Base-by-base conservation (phyloP, 768 basidiomycete species). In the Gelatoporia subvermispora region DNA sequence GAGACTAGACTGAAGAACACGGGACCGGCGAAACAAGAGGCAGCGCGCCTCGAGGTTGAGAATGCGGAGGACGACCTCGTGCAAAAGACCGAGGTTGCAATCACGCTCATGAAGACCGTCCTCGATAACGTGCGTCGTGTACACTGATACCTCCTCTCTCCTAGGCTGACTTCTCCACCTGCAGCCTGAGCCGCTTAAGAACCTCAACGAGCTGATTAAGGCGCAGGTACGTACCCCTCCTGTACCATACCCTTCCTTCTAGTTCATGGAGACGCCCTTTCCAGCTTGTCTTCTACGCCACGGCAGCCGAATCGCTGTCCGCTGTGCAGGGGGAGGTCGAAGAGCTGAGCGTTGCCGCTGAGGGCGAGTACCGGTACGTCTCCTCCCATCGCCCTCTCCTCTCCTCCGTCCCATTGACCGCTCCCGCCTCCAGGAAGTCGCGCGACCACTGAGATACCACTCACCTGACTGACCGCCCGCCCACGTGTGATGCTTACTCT, bases 41-140 rank as follows among this genome's bases (percentile, higher is more conserved):
- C 96, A 45, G 89, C 93, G 3, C 75, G 89, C 41, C 81, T 96
- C 18, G 91, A 94, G 57, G 88, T 92, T 9, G 89, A 93, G 78
- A 92, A 92, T 53, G 88, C 89, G 8, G 89, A 93, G 59, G 96
- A 99, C 65, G 92, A 94, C 67, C 80, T 98, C 25, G 96, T 98
- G 4, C 93, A 94, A 65, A 93, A 92, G 75, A 99, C 96, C 20
- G 96, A 99, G 67, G 88, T 94, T 24, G 95, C 94, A 1, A 96
- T 96, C 59, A 89, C 88, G 2, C 78, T 93, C 38, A 95, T 96
- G 93, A 95, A 95, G 75, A 87, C 90, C n/a, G 95, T 98, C 15
- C 77, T 99, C 35, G 95, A 98, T 60, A 97, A 97, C 68, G 94
- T 96, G 55, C 47, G 88, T 74, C 3, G 18, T 20, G 37, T 49